Evolutionary conservation across 176 grass and related monocot genomes (phyloP), one percentile per base, ranked within the genome.

Genomic region (Ananas comosus): DNA sequence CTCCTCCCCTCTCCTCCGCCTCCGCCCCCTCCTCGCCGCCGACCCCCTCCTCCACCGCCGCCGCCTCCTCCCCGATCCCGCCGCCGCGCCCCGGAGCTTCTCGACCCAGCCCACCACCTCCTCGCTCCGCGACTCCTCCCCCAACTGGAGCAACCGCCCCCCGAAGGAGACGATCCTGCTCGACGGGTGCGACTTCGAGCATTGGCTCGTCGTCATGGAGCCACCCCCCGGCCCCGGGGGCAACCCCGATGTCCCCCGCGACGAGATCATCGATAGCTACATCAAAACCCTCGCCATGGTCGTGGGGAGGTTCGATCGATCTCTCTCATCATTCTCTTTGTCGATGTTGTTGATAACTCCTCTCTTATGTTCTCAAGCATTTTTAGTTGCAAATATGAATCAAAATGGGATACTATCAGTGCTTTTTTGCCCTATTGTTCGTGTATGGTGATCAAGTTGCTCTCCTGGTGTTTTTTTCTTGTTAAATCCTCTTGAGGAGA

Each of bases 191-290:
- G 88, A 96, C 76, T 96, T 96, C 64, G 86, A 96, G 79, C 92
- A 96, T 64, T 96, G 88, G 88, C 85, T 96, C 11, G 70, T 96
- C 58, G 85, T 96, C 70, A 64, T 96, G 85, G 92, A 96, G 13
- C 83, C 85, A 50, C 88, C 92, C 0, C 65, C 82, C 0, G 85
- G 88, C n/a, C 51, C 86, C 50, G 5, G 67, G 42, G 27, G 16
- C 1, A 84, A 83, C 50, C 88, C 92, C 16, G 80, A 88, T 1
- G 4, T 76, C 68, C 53, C 83, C 11, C 88, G 88, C 22, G 92
- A 96, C 0, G 92, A 96, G 64, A 91, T 96, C 53, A 96, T 96
- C 50, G 88, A 91, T 53, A 22, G 64, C 69, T 96, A 89, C 76
- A 89, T 96, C 84, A 87, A 91, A 50, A 96, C 92, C 63, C 92